Conservation (phyloP, 345 rosid species). For the Viola odorata region DNA sequence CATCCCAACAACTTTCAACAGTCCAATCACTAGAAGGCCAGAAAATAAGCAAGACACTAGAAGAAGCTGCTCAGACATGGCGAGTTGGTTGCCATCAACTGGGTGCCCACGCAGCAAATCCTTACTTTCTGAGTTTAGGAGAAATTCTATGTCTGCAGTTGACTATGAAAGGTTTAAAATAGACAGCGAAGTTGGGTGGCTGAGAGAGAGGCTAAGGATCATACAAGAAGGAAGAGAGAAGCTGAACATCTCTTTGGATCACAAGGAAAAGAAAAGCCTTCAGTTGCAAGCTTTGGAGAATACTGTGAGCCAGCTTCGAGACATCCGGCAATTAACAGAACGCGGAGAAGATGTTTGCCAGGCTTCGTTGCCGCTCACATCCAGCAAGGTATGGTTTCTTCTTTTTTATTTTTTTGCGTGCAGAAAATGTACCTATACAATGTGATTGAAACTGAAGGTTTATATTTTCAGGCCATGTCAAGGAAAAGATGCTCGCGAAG, state of each 20-base stretch:
- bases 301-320: constrained; percentile 39
- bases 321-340: constrained; percentile 38
- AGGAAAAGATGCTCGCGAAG: constrained; percentile 42
- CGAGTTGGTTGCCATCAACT: constrained; percentile 24
- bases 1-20: constrained; percentile 17
- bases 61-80: constrained; percentile 40
- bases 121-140: constrained; percentile 34
- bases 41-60: constrained; percentile 28
- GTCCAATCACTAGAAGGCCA: constrained; percentile 14
- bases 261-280: constrained; percentile 33
- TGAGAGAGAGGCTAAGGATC: constrained; percentile 55
- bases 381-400: constrained; percentile 41
- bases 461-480: constrained; percentile 33
- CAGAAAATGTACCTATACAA: not conserved
- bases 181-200: constrained; percentile 59
- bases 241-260: constrained; percentile 37
- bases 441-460: not conserved
- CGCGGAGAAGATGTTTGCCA: constrained; percentile 33
- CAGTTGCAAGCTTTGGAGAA: constrained; percentile 49
- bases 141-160: constrained; percentile 70
- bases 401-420: not conserved
- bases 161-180: constrained; percentile 62
- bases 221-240: constrained; percentile 52
- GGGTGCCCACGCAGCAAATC: constrained; percentile 24
- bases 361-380: constrained; percentile 49